phyloP scores from a whole-genome alignment of 1,284 basidiomycete species.

The Ceraceosorus guamensis region DNA sequence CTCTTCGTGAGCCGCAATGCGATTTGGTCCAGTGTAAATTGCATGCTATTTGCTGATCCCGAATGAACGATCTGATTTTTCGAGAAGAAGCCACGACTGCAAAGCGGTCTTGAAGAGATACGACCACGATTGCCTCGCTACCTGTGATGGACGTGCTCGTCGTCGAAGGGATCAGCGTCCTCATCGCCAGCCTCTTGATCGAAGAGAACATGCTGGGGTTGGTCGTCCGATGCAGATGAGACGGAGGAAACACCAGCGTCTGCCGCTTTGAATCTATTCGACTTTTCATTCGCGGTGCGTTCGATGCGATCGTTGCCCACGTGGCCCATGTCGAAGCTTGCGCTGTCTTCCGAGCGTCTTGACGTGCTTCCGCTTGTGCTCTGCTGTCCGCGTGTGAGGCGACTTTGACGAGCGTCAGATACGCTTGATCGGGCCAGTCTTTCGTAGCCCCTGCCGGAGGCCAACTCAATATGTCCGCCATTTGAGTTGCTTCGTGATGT shows the following conservation, averaged over 20 bases:
- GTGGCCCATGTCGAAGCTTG: slow-evolving; percentile 13
- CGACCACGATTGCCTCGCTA: no score
- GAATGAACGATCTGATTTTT: no score
- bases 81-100: no score
- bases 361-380: not conserved
- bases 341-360: not conserved
- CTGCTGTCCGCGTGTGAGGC: not conserved
- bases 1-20: no score
- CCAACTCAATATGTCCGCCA: slow-evolving; percentile 4
- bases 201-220: slow-evolving; percentile 24
- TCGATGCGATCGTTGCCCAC: not conserved
- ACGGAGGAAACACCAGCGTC: not conserved
- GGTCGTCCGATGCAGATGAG: not conserved
- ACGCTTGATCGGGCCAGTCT: not conserved
- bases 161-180: slow-evolving; percentile 15
- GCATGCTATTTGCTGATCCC: no score
- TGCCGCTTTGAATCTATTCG: not conserved
- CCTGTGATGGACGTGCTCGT: no score
- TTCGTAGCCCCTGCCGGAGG: not conserved
- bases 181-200: slow-evolving; percentile 34
- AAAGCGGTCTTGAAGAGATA: no score
- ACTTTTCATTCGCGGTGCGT: not conserved
- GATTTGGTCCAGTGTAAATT: no score
- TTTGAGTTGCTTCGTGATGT: not conserved
- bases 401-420: not conserved